Evolutionary conservation across 176 grass and related monocot genomes (phyloP), one percentile per base, ranked within the genome.

Genomic region (Juncus inflexus): DNA sequence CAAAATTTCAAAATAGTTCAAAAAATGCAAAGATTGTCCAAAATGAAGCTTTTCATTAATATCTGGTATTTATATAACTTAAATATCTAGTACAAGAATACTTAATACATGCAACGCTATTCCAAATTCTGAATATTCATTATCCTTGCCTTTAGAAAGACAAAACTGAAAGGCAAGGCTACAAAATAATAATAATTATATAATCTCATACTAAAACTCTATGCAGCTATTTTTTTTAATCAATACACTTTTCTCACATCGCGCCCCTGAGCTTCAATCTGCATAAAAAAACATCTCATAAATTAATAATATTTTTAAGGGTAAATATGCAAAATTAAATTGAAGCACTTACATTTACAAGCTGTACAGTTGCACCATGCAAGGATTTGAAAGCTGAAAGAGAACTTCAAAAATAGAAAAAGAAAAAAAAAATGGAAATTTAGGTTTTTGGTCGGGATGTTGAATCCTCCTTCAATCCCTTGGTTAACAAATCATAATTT

Each of bases 401-500:
- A 28, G 19, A 28, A 70, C 81, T 70, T 75, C 49, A 82, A 67
- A 67, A 37, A 72, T 73, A 61, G 57, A 66, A 73, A 64, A 77
- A 50, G 45, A 28, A 13, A 66, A 70, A 38, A 64, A 62, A 47
- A 10, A 83, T 61, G 39, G 58, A 53, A 55, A 69, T 65, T 84
- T 94, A 99, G 35, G 64, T 82, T 65, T 87, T 85, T 56, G 77
- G 58, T 83, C 81, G 89, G 37, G 74, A 60, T 37, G 69, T 69
- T 4, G 4, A 80, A 80, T 99, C 89, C 10, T 87, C 95, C 78
- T 99, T 99, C 78, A 78, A 76, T 77, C 94, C 94, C 84, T 99
- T 99, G 55, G 74, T 78, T 53, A 99, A 83, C 78, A 99, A 60
- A 78, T 99, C 95, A n/a, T 94, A 99, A 58, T 99, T 99, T 83